Evolutionary conservation across 805 yeast species (phyloP), one percentile per base, ranked within the genome.

Genomic region (Metschnikowia similis): DNA sequence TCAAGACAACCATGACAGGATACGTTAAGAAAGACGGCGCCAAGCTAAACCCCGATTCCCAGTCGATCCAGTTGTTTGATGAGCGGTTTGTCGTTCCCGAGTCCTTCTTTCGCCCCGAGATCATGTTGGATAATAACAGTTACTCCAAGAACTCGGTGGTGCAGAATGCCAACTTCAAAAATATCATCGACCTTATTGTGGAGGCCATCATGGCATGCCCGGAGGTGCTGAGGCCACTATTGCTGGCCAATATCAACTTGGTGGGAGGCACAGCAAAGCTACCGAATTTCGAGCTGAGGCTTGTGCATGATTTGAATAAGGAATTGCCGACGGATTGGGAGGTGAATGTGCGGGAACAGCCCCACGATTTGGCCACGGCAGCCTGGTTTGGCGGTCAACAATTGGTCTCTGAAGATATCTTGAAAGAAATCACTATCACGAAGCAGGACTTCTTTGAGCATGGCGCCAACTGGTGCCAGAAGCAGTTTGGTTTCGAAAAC

Each of bases 1-100:
- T 85, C 65, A 88, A 87, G 60, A 84, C 88, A 1, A 84, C 90
- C 7, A 79, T 84, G 40, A 74, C 83, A 8, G 99, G 99, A 0
- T 86, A 83, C 59, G 81, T 87, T 1, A 65, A 56, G 21, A 52
- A 74, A 6, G 70, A 75, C 8, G 53, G 56, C 27, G 56, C 59
- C 38, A 56, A 64, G 10, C 63, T 56, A 6, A 49, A 77, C 2
- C 75, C 69, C 21, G 85, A 82, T 43, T 71, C 79, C 9, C 97
- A 91, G 64, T 74, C 84, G 1, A 69, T 92, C 35, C 70, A 76
- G 45, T 73, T 94, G 6, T 76, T 75, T 27, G 97, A 92, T 65
- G 99, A 94, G 66, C 69, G 97, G 49, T 92, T 94, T 66, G 77
- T 88, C 1, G 80, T 87, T 2, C 97, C 98, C 0, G 99, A 94